Conservation (phyloP, 2,329 filamentous ascomycete species). For the Cytospora piceicola region DNA sequence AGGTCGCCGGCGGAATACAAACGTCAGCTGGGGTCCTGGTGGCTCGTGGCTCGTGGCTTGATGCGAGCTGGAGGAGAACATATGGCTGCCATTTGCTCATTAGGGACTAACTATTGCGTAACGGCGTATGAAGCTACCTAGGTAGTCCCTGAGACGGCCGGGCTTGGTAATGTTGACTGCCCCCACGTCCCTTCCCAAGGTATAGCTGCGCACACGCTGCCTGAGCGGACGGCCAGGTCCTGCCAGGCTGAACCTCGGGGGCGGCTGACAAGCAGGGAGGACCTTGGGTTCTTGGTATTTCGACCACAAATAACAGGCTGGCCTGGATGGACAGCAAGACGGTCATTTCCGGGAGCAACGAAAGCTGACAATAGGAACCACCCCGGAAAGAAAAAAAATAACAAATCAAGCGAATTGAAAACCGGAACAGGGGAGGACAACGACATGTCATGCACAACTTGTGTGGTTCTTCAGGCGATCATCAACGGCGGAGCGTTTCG, state of each 20-base stretch:
- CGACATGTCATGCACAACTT: neutral
- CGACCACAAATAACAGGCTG: conserved; percentile 20
- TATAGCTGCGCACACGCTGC: neutral
- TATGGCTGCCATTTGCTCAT: neutral
- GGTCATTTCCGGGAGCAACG: conserved; percentile 26
- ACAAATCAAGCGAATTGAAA: neutral
- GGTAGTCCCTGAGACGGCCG: neutral
- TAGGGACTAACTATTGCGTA: neutral
- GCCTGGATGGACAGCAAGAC: conserved; percentile 17
- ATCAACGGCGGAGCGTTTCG: conserved; percentile 1
- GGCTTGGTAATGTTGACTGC: neutral
- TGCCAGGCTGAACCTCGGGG: conserved; percentile 1
- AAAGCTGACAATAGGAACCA: conserved; percentile 12
- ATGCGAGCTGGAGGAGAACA: neutral
- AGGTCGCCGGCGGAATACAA: neutral
- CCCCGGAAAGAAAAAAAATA: no score
- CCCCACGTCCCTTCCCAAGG: no score
- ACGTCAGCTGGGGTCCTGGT: neutral
- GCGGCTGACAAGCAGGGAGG: conserved; percentile 24
- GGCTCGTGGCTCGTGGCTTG: neutral
- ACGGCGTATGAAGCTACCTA: neutral
- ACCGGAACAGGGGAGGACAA: neutral
- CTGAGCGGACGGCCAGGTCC: conserved; percentile 3
- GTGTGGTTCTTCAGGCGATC: neutral
- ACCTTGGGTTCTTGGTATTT: conserved; percentile 18